phyloP scores from a whole-genome alignment of 257 asterid genomes.

The Vinca minor region DNA sequence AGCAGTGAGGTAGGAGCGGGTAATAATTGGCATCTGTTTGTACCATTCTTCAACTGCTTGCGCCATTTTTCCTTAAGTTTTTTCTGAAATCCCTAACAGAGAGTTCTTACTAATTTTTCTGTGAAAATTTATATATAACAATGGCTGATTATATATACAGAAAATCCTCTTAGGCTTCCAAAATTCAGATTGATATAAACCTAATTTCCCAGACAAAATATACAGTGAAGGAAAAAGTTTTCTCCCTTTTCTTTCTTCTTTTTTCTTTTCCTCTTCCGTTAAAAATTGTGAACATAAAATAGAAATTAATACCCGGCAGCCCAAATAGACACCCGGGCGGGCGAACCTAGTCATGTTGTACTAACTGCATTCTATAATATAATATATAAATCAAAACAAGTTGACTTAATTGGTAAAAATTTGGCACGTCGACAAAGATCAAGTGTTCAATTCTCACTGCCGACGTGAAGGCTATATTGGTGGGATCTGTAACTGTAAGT shows the following conservation, averaged over 20 bases:
- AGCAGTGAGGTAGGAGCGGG: constrained; percentile 95
- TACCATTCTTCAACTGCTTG: constrained; percentile 99
- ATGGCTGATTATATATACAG: neutral
- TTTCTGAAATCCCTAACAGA: constrained; percentile 5
- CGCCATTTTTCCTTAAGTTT: constrained; percentile 51
- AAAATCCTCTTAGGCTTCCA: too few species aligned
- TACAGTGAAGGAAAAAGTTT: neutral
- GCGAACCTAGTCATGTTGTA: neutral
- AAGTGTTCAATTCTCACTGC: too few species aligned
- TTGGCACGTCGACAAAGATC: too few species aligned
- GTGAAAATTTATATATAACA: neutral
- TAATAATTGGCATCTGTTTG: constrained; percentile 98
- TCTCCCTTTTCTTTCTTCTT: neutral
- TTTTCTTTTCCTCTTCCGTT: too few species aligned
- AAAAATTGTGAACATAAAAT: neutral
- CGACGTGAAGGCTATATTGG: too few species aligned
- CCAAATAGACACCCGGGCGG: too few species aligned
- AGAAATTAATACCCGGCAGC: neutral
- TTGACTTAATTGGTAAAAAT: too few species aligned
- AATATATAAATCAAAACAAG: too few species aligned
- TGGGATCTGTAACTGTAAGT: too few species aligned
- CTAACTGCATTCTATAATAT: too few species aligned
- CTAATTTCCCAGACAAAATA: too few species aligned
- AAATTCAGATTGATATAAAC: too few species aligned
- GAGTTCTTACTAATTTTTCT: neutral